Percentiles rank a stretch among this genome's conserved stretches.
These are phyloP conservation scores for Nakazawaea anatomiae DNA, from an alignment of 805 yeast species.

Conservation along the genomic window DNA sequence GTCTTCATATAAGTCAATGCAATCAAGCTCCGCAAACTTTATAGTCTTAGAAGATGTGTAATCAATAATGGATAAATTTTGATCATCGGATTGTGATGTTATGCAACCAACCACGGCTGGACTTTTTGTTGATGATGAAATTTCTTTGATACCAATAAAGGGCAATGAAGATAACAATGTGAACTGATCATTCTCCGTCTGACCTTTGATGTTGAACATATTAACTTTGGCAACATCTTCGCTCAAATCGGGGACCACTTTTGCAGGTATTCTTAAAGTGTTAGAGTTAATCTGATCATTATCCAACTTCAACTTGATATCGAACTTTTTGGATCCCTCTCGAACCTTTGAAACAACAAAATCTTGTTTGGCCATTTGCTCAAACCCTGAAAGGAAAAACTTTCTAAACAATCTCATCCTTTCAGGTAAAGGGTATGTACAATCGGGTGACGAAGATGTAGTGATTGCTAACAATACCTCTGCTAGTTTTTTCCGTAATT, in stretches of 20 bases:
- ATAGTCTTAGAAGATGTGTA: constrained; percentile 31
- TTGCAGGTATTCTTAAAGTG: constrained; percentile 2
- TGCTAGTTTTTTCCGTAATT: constrained; percentile 62
- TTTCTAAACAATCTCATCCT: constrained; percentile 56
- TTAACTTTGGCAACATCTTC: neutral
- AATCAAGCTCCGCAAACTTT: constrained; percentile 33
- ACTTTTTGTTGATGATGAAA: neutral
- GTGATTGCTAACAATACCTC: constrained; percentile 52
- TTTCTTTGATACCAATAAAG: neutral
- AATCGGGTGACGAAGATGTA: constrained; percentile 38
- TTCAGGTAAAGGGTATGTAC: constrained; percentile 44
- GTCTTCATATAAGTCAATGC: constrained; percentile 38
- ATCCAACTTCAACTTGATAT: constrained; percentile 17
- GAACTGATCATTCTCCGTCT: constrained; percentile 1
- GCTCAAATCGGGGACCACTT: neutral
- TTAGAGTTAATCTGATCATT: constrained; percentile 15
- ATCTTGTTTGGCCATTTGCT: constrained; percentile 24
- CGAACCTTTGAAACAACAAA: neutral
- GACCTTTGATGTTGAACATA: neutral
- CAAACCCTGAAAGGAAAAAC: constrained; percentile 49
- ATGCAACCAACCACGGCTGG: constrained; percentile 8
- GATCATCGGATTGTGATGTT: neutral
- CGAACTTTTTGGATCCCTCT: neutral
- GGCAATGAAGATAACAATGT: constrained; percentile 7
- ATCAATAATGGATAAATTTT: constrained; percentile 21